phyloP scores from a whole-genome alignment of 106 monocot species.

The Allium sativum region DNA sequence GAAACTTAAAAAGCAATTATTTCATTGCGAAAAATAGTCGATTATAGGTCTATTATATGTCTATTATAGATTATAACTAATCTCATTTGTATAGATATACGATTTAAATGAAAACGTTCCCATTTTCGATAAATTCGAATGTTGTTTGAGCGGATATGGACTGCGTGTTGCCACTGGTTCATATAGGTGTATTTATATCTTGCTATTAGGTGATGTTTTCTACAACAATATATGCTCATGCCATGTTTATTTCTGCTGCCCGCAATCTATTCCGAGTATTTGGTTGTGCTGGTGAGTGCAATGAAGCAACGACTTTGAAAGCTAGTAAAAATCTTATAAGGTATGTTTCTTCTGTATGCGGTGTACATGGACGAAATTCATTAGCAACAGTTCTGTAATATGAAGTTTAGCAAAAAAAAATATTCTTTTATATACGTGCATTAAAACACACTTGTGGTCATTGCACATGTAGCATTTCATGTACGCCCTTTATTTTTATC shows the following conservation, averaged over 20 bases:
- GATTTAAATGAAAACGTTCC: conserved; percentile 75
- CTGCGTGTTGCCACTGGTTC: conserved; percentile 57
- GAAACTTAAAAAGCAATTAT: background rate
- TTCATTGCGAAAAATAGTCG: too few relatives aligned
- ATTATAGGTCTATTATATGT: too few relatives aligned
- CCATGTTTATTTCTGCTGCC: background rate
- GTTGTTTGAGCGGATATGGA: conserved; percentile 65
- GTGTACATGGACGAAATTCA: background rate
- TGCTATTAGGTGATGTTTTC: background rate
- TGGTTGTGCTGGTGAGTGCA: conserved; percentile 45
- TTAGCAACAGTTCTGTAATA: background rate
- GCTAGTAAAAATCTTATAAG: conserved; percentile 58
- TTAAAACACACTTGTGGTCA: too few relatives aligned
- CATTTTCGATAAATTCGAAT: conserved; percentile 78
- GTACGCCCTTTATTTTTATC: too few relatives aligned
- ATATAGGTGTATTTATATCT: conserved; percentile 28
- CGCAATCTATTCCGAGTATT: conserved; percentile 73
- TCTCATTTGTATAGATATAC: conserved; percentile 29
- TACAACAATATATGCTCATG: background rate
- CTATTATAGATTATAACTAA: too few relatives aligned
- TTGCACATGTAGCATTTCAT: too few relatives aligned
- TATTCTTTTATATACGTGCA: background rate
- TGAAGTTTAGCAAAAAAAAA: background rate
- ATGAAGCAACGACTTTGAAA: conserved; percentile 49
- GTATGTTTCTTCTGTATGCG: conserved; percentile 7